phyloP scores from a whole-genome alignment of 768 basidiomycete species.

The Sutorius australiensis region DNA sequence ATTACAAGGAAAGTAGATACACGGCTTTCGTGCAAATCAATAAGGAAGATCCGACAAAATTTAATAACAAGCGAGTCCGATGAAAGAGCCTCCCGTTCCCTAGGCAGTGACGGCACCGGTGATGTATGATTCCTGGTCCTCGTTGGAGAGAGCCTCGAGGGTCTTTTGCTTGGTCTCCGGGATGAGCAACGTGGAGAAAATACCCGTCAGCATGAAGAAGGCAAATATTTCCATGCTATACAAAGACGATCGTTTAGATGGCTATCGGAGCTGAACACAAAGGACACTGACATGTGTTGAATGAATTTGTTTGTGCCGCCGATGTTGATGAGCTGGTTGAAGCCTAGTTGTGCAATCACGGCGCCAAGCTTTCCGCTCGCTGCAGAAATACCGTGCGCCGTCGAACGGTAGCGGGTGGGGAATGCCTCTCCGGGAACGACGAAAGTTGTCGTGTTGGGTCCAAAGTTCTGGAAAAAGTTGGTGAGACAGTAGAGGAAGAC shows the following conservation, averaged over 20 bases:
- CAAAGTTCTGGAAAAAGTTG: conserved; percentile 90
- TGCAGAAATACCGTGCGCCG: conserved; percentile 80
- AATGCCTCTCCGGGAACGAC: conserved; percentile 78
- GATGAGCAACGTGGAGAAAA: conserved; percentile 74
- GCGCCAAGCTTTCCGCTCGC: conserved; percentile 83
- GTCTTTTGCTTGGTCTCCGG: conserved; percentile 70
- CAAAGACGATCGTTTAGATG: conserved; percentile 1
- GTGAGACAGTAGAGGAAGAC: conserved; percentile 84
- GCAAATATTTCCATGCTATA: conserved; percentile 74
- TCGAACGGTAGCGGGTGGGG: conserved; percentile 86
- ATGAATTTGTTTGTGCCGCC: conserved; percentile 60
- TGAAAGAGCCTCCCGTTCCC: neutral
- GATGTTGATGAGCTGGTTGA: conserved; percentile 63
- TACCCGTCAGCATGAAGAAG: conserved; percentile 81
- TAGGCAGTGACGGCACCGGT: conserved; percentile 16
- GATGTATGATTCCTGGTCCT: conserved; percentile 62
- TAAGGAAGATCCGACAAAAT: neutral
- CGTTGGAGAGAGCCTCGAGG: conserved; percentile 73
- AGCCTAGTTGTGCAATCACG: conserved; percentile 76
- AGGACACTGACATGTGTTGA: conserved; percentile 58
- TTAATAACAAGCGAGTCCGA: neutral
- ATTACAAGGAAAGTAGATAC: conserved; percentile 5
- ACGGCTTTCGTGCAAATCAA: neutral
- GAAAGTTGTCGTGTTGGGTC: conserved; percentile 79
- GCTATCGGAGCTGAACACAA: neutral